These are phyloP conservation scores for Zangia roseola DNA, from an alignment of 768 basidiomycete species.

Conservation along the genomic window DNA sequence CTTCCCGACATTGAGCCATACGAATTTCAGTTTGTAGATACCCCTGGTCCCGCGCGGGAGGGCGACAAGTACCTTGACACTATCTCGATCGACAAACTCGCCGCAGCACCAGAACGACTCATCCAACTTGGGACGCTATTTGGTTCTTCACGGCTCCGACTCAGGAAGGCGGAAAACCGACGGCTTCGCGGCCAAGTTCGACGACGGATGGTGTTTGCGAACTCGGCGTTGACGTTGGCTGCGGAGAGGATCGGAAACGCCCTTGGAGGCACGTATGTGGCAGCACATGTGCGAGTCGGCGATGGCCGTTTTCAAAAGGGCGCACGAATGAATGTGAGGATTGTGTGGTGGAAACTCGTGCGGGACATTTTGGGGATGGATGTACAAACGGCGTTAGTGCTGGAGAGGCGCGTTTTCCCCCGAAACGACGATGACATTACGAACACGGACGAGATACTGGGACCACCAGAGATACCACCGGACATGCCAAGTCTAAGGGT, in stretches of 20 bases:
- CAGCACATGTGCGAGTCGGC: conserved; percentile 65
- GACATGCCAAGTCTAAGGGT: conserved; percentile 20
- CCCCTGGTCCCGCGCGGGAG: conserved; percentile 2
- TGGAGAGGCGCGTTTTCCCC: conserved; percentile 20
- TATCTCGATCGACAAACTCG: conserved; percentile 13
- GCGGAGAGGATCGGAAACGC: conserved; percentile 43
- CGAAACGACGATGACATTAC: not conserved
- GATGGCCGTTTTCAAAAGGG: conserved; percentile 59
- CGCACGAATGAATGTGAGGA: conserved; percentile 41
- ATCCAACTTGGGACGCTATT: conserved; percentile 75
- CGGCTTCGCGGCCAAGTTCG: conserved; percentile 49
- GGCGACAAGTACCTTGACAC: conserved; percentile 14
- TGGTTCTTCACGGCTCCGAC: conserved; percentile 66
- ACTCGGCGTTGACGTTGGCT: conserved; percentile 43
- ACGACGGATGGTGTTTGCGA: conserved; percentile 54
- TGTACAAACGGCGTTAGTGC: conserved; percentile 31
- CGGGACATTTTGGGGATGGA: conserved; percentile 45
- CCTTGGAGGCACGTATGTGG: conserved; percentile 53
- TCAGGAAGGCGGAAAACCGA: conserved; percentile 41
- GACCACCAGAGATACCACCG: conserved; percentile 19
- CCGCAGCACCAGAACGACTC: conserved; percentile 39
- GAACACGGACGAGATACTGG: not conserved
- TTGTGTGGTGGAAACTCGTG: conserved; percentile 60
- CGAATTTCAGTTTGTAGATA: conserved; percentile 35
- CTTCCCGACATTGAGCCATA: conserved; percentile 60